These are phyloP conservation scores for Verticillium nubilum DNA, from an alignment of 2,329 filamentous ascomycete genomes.

Conservation along the genomic window DNA sequence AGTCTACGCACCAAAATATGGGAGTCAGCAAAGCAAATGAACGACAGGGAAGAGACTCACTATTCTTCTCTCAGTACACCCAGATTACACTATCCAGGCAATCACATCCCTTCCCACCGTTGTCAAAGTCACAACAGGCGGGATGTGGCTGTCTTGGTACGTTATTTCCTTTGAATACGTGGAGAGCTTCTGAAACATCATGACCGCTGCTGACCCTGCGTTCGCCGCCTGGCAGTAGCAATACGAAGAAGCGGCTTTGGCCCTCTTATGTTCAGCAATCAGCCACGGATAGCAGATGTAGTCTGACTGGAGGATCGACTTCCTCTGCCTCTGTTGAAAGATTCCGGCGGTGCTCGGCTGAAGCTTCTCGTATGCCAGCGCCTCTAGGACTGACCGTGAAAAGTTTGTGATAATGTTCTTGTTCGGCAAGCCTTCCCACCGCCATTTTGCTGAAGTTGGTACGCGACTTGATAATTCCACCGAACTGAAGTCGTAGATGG, in stretches of 20 bases:
- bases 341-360: constrained; percentile 6
- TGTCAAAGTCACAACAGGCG: constrained; percentile 10
- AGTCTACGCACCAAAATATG: constrained; percentile 1
- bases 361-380: constrained; percentile 8
- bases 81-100: constrained; percentile 11
- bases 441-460: background rate
- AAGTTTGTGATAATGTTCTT: constrained; percentile 11
- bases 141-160: constrained; percentile 7
- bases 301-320: constrained; percentile 3
- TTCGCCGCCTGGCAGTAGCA: constrained; percentile 10
- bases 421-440: constrained; percentile 6
- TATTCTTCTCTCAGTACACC: constrained; percentile 3
- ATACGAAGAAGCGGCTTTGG: background rate
- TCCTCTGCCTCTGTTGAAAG: constrained; percentile 1
- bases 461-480: background rate
- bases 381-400: constrained; percentile 6
- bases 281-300: constrained; percentile 13
- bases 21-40: background rate
- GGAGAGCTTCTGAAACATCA: constrained; percentile 8
- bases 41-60: background rate
- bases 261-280: constrained; percentile 13
- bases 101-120: constrained; percentile 6
- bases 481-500: constrained; percentile 8
- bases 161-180: constrained; percentile 3
- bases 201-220: constrained; percentile 8